These are phyloP conservation scores for Leccinellum luteum DNA, from an alignment of 768 basidiomycete species.

Conservation along the genomic window DNA sequence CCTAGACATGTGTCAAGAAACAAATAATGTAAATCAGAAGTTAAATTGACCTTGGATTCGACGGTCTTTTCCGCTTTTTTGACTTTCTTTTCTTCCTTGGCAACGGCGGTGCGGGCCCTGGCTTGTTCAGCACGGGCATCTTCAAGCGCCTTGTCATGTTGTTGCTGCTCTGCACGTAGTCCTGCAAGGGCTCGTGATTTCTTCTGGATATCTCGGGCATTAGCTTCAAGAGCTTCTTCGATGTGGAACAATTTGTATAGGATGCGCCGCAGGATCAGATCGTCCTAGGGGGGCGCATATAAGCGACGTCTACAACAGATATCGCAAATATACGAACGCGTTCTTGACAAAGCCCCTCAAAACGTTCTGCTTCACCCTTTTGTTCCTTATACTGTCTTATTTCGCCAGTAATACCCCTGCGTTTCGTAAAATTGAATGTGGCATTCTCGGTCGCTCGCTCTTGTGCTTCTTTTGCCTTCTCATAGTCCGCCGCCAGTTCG, in stretches of 20 bases:
- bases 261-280: conserved; percentile 75
- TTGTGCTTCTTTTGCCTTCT: conserved; percentile 81
- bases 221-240: conserved; percentile 74
- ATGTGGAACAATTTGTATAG: conserved; percentile 91
- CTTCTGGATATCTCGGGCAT: conserved; percentile 64
- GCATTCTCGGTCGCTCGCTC: conserved; percentile 92
- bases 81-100: conserved; percentile 82
- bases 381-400: conserved; percentile 98
- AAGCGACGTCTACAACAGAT: background rate
- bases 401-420: conserved; percentile 90
- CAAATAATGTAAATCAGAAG: background rate
- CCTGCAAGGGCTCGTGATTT: conserved; percentile 72
- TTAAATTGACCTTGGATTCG: conserved; percentile 70
- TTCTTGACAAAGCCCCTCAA: conserved; percentile 73
- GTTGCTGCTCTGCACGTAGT: conserved; percentile 65
- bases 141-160: conserved; percentile 70
- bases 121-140: conserved; percentile 78
- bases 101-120: conserved; percentile 65
- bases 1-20: conserved; percentile 44
- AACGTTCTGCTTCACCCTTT: conserved; percentile 87
- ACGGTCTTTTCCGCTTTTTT: conserved; percentile 90
- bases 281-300: conserved; percentile 52
- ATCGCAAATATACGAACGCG: conserved; percentile 44
- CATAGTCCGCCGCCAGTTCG: conserved; percentile 86
- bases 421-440: conserved; percentile 91